These are phyloP conservation scores for Aspergillus ellipticus DNA, from an alignment of 495 filamentous ascomycete genomes.

Conservation along the genomic window DNA sequence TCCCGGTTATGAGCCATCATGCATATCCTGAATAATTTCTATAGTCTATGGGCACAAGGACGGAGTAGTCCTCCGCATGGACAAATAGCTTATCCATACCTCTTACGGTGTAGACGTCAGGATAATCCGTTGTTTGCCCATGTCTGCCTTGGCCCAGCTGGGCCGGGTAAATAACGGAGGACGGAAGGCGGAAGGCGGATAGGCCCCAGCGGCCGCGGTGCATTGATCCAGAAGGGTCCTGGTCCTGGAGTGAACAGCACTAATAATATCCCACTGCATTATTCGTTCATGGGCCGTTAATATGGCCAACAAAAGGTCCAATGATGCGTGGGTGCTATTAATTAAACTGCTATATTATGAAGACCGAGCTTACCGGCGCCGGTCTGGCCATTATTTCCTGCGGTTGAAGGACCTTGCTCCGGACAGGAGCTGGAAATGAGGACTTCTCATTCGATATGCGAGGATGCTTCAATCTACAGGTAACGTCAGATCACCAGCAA, in stretches of 20 bases:
- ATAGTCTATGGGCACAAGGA: background rate
- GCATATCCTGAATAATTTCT: background rate
- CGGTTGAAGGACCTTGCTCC: too few species aligned
- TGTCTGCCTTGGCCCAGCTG: too few species aligned
- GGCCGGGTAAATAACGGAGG: too few species aligned
- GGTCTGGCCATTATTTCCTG: too few species aligned
- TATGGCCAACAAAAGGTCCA: background rate
- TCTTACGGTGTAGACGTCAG: background rate
- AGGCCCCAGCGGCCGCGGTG: background rate
- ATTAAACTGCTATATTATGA: too few species aligned
- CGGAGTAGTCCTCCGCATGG: background rate
- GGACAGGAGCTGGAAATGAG: too few species aligned
- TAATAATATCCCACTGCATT: background rate
- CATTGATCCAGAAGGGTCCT: background rate
- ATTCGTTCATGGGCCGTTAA: background rate
- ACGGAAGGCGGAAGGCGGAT: background rate
- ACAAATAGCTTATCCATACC: background rate
- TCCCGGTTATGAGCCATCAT: background rate
- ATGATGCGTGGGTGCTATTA: too few species aligned
- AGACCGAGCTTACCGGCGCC: too few species aligned
- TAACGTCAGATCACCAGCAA: background rate
- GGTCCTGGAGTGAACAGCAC: background rate
- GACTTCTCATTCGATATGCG: background rate
- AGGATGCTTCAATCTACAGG: background rate
- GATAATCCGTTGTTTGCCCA: background rate